Percentiles rank a stretch among this genome's conserved stretches.
These are phyloP conservation scores for Pichia californica DNA, from an alignment of 805 yeast species.

Conservation along the genomic window DNA sequence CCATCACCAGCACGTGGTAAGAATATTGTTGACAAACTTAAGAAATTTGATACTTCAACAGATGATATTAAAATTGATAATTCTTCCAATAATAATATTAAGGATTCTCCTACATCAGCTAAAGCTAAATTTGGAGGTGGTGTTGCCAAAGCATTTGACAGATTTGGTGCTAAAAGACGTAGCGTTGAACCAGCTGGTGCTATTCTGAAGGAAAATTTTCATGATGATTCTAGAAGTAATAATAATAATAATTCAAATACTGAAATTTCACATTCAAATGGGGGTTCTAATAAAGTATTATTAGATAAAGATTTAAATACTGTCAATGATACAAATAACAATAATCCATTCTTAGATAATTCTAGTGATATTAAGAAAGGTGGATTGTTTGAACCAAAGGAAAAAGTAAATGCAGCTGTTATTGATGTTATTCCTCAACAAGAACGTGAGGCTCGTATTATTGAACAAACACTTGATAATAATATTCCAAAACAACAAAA, in stretches of 20 bases:
- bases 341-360: conserved; percentile 4
- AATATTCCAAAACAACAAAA: too few species aligned
- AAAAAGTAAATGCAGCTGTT: background rate
- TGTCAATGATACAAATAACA: background rate
- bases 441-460: too few species aligned
- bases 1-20: conserved; percentile 17
- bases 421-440: too few species aligned
- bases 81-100: background rate
- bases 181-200: conserved; percentile 1
- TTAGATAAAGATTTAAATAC: background rate
- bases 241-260: background rate
- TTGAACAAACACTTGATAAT: too few species aligned
- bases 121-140: conserved; percentile 15
- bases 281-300: background rate
- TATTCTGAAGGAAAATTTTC: background rate
- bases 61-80: conserved; percentile 2
- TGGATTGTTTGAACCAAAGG: background rate
- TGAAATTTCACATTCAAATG: background rate
- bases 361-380: background rate
- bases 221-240: background rate
- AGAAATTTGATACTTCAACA: conserved; percentile 22
- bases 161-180: conserved; percentile 27
- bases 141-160: conserved; percentile 23
- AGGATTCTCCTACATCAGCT: conserved; percentile 6
- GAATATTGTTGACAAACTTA: conserved; percentile 20